Evolutionary conservation across 305 asterid genomes (phyloP).

Genomic region (Ilex paraguariensis): DNA sequence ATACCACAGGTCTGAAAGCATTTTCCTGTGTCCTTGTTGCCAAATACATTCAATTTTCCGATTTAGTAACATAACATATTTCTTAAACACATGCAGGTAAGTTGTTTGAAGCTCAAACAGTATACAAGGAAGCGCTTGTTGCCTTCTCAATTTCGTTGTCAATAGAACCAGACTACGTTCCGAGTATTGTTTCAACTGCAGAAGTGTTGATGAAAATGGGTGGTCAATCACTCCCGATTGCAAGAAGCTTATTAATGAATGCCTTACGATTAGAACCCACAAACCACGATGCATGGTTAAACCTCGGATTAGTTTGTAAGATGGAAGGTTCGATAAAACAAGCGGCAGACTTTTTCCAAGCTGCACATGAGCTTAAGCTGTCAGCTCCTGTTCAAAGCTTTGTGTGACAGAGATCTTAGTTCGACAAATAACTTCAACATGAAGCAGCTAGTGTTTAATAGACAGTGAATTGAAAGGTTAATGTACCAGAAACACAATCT

Average conservation of each 20-base stretch:
- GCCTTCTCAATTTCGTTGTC: conserved; percentile 62
- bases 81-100: conserved; percentile 38
- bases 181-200: conserved; percentile 77
- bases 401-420: conserved; percentile 13
- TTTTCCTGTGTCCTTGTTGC: conserved; percentile 2
- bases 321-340: conserved; percentile 63
- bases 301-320: conserved; percentile 58
- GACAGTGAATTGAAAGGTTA: too few species aligned
- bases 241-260: conserved; percentile 77
- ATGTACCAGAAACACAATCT: too few species aligned
- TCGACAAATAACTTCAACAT: too few species aligned
- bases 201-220: conserved; percentile 51
- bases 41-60: neutral
- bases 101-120: conserved; percentile 41
- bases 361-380: conserved; percentile 83
- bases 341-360: conserved; percentile 94
- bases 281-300: conserved; percentile 70
- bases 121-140: conserved; percentile 56
- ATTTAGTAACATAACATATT: conserved; percentile 6
- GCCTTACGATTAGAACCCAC: conserved; percentile 79
- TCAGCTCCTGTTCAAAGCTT: conserved; percentile 71
- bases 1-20: conserved; percentile 50
- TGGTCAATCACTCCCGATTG: conserved; percentile 37
- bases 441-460: too few species aligned
- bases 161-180: conserved; percentile 69